phyloP scores from a whole-genome alignment of 2,329 filamentous ascomycete genomes.

The Nemania abortiva region DNA sequence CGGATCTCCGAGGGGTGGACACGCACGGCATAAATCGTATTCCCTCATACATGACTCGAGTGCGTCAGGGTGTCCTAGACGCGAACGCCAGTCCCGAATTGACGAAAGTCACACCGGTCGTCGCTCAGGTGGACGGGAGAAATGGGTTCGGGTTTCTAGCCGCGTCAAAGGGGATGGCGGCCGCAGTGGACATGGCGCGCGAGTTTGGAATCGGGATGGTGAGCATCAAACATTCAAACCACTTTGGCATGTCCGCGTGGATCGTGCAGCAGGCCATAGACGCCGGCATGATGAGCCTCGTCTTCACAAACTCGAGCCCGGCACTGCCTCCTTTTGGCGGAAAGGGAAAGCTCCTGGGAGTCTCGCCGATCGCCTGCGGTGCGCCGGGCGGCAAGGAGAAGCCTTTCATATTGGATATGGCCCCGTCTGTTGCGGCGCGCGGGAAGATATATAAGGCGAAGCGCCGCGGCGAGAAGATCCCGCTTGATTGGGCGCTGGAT shows the following conservation, averaged over 20 bases:
- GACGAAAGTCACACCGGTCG: slow-evolving; percentile 74
- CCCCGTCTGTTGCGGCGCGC: slow-evolving; percentile 75
- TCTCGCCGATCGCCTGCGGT: slow-evolving; percentile 80
- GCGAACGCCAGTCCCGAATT: slow-evolving; percentile 69
- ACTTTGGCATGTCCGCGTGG: slow-evolving; percentile 88
- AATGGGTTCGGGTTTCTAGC: slow-evolving; percentile 84
- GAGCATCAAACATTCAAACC: slow-evolving; percentile 80
- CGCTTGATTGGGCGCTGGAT: slow-evolving; percentile 80
- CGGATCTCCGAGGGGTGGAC: slow-evolving; percentile 83
- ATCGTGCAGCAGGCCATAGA: slow-evolving; percentile 82
- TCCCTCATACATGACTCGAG: slow-evolving; percentile 80
- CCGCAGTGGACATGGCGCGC: slow-evolving; percentile 74
- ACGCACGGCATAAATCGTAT: slow-evolving; percentile 84
- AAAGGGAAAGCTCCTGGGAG: slow-evolving; percentile 75
- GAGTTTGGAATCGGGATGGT: slow-evolving; percentile 80
- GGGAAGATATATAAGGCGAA: slow-evolving; percentile 80
- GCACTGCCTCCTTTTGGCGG: slow-evolving; percentile 80
- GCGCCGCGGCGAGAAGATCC: slow-evolving; percentile 76
- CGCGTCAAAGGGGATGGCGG: slow-evolving; percentile 73
- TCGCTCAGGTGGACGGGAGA: slow-evolving; percentile 73
- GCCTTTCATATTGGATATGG: slow-evolving; percentile 82
- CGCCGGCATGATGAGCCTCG: slow-evolving; percentile 75
- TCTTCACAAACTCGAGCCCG: slow-evolving; percentile 79
- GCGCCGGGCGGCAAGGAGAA: slow-evolving; percentile 71
- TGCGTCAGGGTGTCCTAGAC: slow-evolving; percentile 77